phyloP scores from a whole-genome alignment of 805 yeast genomes.

The Yarrowia sp. region DNA sequence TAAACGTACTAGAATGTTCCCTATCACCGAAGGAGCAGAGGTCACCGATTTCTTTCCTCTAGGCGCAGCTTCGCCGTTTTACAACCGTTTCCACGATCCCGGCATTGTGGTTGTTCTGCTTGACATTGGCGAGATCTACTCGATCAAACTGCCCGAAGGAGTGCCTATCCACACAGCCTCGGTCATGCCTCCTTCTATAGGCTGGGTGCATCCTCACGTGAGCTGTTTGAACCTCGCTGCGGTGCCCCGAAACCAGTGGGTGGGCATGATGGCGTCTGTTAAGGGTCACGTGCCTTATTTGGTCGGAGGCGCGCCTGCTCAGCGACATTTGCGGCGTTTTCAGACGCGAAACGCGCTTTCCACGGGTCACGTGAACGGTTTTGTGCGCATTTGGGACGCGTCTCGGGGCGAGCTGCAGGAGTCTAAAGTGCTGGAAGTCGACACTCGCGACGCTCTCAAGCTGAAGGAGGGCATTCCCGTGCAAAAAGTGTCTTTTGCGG shows the following conservation, averaged over 20 bases:
- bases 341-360: constrained; percentile 59
- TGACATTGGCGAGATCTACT: constrained; percentile 63
- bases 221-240: constrained; percentile 54
- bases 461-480: constrained; percentile 46
- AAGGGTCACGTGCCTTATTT: constrained; percentile 48
- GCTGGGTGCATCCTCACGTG: constrained; percentile 74
- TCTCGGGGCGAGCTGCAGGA: constrained; percentile 70
- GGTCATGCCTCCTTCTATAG: constrained; percentile 74
- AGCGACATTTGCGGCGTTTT: constrained; percentile 47
- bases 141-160: constrained; percentile 59
- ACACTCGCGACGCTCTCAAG: constrained; percentile 50
- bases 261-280: constrained; percentile 64
- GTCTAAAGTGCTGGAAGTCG: constrained; percentile 57
- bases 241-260: constrained; percentile 68
- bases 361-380: constrained; percentile 83
- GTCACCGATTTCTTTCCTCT: constrained; percentile 52
- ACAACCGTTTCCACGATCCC: constrained; percentile 79
- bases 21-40: constrained; percentile 49
- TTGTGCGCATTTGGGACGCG: constrained; percentile 77
- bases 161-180: constrained; percentile 51
- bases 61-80: constrained; percentile 67
- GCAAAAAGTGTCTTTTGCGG: constrained; percentile 65
- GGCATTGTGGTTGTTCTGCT: constrained; percentile 55
- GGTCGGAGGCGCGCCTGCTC: constrained; percentile 76
- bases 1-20: constrained; percentile 53